Base-by-base conservation (phyloP, 2,329 filamentous ascomycete species). In the Mariannaea elegans region DNA sequence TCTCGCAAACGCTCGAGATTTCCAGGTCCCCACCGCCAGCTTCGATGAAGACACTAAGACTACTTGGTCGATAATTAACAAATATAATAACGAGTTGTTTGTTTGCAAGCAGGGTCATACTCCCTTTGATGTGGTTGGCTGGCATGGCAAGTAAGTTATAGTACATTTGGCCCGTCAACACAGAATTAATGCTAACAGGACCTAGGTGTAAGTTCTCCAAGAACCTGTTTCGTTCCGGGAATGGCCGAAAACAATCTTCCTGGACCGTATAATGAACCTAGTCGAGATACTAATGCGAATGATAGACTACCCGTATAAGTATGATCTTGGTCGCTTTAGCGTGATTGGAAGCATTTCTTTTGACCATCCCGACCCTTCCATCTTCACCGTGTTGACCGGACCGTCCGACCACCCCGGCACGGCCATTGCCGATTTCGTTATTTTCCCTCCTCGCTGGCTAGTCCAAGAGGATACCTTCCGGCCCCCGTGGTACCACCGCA, bases 61-160 rank as follows among this genome's bases (percentile, higher is more conserved):
- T 2, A 77, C 41, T 48, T 80, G 81, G 77, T 83, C 78, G 7
- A 77, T 92, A 36, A 80, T 83, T 45, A 82, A 81, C 71, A 91
- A 91, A 73, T 89, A 90, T 68, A 86, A 87, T 68, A 87, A 89
- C 64, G 80, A 81, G 41, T 81, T 92, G 39, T 93, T 91, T 34
- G 24, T 59, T 2, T 61, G 58, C 1, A 32, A 63, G 5, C 91
- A 93, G 76, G 76, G 81, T 9, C 91, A 93, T 74, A 89, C 87
- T 0, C 91, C 91, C 0, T 94, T 93, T 67, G 90, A 94, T 71
- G 86, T 94, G 0, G 91, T 93, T 2, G 90, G 88, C 4, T 94
- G 91, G 90, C 91, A 94, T 72, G 91, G 91, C 41, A 91, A 87
- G 66, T 93, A 91, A 78, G 89, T 90, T 63, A 16, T 7, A 9